These are phyloP conservation scores for Bondarzewia mesenterica DNA, from an alignment of 1,284 basidiomycete species.

Conservation along the genomic window DNA sequence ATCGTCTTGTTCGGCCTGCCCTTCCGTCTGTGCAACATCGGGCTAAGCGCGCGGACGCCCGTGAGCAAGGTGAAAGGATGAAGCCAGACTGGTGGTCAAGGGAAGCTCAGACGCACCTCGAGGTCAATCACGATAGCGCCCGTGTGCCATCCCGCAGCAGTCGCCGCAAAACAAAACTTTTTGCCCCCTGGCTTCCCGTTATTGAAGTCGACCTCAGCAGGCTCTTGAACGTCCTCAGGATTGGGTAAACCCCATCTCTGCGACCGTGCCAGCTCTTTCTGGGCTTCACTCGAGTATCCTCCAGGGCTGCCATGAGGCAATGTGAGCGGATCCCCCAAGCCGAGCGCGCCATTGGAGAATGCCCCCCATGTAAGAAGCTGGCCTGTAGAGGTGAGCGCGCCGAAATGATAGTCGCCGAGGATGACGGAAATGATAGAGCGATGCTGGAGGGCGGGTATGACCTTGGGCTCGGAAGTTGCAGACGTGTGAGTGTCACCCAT, in stretches of 20 bases:
- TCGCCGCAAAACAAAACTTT: conserved; percentile 70
- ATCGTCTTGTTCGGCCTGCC: not conserved
- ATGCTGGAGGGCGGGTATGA: conserved; percentile 68
- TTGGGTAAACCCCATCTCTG: conserved; percentile 15
- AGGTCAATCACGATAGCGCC: conserved; percentile 81
- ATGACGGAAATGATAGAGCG: conserved; percentile 74
- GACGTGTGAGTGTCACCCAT: conserved; percentile 44
- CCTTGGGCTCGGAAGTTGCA: conserved; percentile 37
- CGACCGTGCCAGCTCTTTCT: conserved; percentile 22
- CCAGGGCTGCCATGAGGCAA: conserved; percentile 51
- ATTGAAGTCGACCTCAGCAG: conserved; percentile 21
- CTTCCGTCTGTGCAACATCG: not conserved
- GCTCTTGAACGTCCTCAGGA: conserved; percentile 27
- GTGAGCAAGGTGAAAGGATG: not conserved
- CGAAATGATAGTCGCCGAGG: conserved; percentile 86
- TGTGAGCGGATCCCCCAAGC: conserved; percentile 62
- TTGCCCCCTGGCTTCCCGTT: conserved; percentile 35
- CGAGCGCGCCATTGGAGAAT: conserved; percentile 74
- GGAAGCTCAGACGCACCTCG: conserved; percentile 48
- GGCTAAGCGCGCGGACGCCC: not conserved
- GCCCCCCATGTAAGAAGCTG: conserved; percentile 80
- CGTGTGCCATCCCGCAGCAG: conserved; percentile 83
- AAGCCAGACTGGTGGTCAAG: not conserved
- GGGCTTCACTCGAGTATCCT: conserved; percentile 37
- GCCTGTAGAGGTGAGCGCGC: conserved; percentile 73